phyloP scores from a whole-genome alignment of 352 stramenopile genomes.

The Phytophthora lateralis region DNA sequence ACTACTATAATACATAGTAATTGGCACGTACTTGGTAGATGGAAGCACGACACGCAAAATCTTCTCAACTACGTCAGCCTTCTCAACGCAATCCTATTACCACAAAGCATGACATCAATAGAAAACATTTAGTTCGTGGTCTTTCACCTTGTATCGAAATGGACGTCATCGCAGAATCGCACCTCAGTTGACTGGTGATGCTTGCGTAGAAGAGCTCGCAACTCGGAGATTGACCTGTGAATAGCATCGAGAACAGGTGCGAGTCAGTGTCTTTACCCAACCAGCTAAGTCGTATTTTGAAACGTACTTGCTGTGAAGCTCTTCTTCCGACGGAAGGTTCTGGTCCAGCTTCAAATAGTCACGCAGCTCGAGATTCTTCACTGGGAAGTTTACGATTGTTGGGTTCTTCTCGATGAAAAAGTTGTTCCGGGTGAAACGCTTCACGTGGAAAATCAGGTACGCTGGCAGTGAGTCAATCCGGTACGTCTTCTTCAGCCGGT shows the following conservation, averaged over 20 bases:
- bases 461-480: slow-evolving; percentile 90
- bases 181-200: slow-evolving; percentile 57
- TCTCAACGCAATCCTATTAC: slow-evolving; percentile 79
- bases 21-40: slow-evolving; percentile 64
- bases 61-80: slow-evolving; percentile 75
- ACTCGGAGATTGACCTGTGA: slow-evolving; percentile 63
- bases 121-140: not conserved
- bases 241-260: not conserved
- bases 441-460: slow-evolving; percentile 98
- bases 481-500: slow-evolving; percentile 93
- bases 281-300: not conserved
- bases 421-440: slow-evolving; percentile 97
- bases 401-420: slow-evolving; percentile 99
- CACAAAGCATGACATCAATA: not conserved
- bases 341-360: slow-evolving; percentile 83
- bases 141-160: not conserved
- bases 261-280: not conserved
- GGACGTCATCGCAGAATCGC: not conserved
- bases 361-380: slow-evolving; percentile 98
- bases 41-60: slow-evolving; percentile 53
- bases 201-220: slow-evolving; percentile 63
- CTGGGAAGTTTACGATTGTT: slow-evolving; percentile 99
- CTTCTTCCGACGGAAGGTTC: slow-evolving; percentile 52
- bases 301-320: slow-evolving; percentile 50
- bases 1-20: not conserved